These are phyloP conservation scores for Nakaseomyces sp. DNA, from an alignment of 1,139 yeast species.

Conservation along the genomic window DNA sequence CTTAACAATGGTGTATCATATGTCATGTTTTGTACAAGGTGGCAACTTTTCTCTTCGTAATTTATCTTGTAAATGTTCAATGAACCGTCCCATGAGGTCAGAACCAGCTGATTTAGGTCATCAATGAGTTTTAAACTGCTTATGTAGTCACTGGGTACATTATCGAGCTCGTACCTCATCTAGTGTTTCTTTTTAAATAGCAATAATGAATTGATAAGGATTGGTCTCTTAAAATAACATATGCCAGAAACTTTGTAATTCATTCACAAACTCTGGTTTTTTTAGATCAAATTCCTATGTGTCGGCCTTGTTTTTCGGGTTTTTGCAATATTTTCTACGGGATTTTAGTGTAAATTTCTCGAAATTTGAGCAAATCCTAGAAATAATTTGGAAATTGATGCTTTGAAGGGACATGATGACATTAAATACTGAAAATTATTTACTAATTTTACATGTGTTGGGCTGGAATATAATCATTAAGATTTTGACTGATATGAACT, in stretches of 20 bases:
- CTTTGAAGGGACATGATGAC: no score
- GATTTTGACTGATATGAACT: no score
- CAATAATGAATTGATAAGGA: no score
- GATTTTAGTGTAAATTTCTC: background rate
- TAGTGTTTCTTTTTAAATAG: no score
- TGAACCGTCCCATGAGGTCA: conserved; percentile 29
- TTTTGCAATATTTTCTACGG: background rate
- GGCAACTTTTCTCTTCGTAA: conserved; percentile 7
- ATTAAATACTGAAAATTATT: no score
- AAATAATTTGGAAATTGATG: background rate
- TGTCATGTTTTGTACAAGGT: conserved; percentile 11
- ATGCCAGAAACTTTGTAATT: no score
- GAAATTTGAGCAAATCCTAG: background rate
- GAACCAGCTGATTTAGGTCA: conserved; percentile 14
- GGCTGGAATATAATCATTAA: no score
- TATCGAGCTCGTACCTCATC: conserved; percentile 8
- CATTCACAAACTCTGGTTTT: no score
- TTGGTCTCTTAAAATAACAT: no score
- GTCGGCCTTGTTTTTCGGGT: no score
- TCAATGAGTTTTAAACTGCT: conserved; percentile 19
- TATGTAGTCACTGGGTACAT: conserved; percentile 23
- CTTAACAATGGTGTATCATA: conserved; percentile 9
- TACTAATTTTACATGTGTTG: no score
- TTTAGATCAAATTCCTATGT: no score
- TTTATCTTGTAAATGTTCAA: conserved; percentile 18